Conservation (phyloP, 2,329 filamentous ascomycete species). For the Aspergillus texensis region DNA sequence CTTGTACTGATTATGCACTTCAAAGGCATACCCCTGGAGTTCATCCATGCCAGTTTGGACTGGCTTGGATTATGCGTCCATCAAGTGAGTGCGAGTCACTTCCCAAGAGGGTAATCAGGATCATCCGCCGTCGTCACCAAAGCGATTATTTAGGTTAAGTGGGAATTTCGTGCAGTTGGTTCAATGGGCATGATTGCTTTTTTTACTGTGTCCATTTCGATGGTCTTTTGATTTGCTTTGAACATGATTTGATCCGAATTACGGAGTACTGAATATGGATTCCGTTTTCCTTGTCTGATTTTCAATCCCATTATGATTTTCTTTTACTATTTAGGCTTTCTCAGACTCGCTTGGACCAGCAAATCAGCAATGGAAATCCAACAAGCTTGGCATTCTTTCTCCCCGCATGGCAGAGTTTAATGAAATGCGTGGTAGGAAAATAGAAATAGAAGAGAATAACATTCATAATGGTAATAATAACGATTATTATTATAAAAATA, state of each 20-base stretch:
- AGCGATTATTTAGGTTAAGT: conserved; percentile 8
- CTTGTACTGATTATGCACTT: not conserved
- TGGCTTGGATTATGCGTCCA: conserved; percentile 4
- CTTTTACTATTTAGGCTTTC: not conserved
- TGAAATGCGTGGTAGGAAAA: not conserved
- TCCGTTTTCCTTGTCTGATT: not conserved
- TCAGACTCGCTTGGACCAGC: conserved; percentile 6
- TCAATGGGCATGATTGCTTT: conserved; percentile 1
- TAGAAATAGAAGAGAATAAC: not conserved
- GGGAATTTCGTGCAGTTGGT: not conserved
- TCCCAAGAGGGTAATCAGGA: conserved; percentile 9
- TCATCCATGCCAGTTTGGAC: conserved; percentile 5
- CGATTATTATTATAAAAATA: not conserved
- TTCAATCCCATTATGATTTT: conserved; percentile 4
- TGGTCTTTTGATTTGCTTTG: conserved; percentile 7
- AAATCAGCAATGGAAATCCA: conserved; percentile 11
- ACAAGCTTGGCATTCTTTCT: conserved; percentile 8
- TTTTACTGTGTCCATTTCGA: not conserved
- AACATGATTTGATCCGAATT: not conserved
- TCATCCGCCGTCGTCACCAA: conserved; percentile 15
- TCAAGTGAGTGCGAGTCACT: conserved; percentile 5
- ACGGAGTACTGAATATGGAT: not conserved
- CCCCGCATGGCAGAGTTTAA: conserved; percentile 16
- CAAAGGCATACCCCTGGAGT: not conserved
- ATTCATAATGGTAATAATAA: not conserved